A percentile compares a stretch with the other conserved stretches of the same genome.
phyloP scores from a whole-genome alignment of 1,139 yeast genomes.

The Kodamaea suecica region DNA sequence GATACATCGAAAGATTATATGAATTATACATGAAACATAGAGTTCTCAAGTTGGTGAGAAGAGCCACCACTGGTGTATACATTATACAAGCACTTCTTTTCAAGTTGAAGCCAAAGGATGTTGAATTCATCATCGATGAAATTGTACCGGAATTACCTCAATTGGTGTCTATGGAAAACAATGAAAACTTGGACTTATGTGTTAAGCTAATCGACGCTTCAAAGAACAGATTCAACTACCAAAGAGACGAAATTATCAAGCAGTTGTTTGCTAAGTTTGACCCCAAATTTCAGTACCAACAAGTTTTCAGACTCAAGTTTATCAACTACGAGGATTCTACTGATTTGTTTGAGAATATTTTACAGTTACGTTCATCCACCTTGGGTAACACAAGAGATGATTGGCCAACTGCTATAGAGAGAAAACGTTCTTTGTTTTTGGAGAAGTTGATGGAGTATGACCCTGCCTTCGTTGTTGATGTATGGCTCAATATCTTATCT shows the following conservation, averaged over 20 bases:
- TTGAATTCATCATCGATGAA: slow-evolving; percentile 62
- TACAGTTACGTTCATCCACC: slow-evolving; percentile 65
- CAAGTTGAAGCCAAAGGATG: slow-evolving; percentile 58
- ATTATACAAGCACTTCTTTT: slow-evolving; percentile 70
- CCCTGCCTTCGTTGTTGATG: slow-evolving; percentile 51
- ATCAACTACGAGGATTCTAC: slow-evolving; percentile 35
- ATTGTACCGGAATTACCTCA: slow-evolving; percentile 65
- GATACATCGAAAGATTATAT: slow-evolving; percentile 69
- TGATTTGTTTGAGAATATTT: slow-evolving; percentile 59
- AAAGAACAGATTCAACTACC: slow-evolving; percentile 53
- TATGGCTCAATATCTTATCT: slow-evolving; percentile 59
- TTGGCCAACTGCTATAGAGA: slow-evolving; percentile 90
- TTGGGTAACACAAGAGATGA: slow-evolving; percentile 79
- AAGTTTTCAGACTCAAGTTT: slow-evolving; percentile 26
- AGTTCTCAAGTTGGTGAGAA: slow-evolving; percentile 64
- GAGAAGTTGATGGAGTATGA: slow-evolving; percentile 72
- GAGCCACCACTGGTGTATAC: slow-evolving; percentile 80
- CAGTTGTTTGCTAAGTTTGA: slow-evolving; percentile 61
- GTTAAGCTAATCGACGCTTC: slow-evolving; percentile 69
- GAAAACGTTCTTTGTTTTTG: slow-evolving; percentile 72
- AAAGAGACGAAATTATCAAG: slow-evolving; percentile 60
- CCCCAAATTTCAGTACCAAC: slow-evolving; percentile 39
- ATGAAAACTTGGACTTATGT: slow-evolving; percentile 68
- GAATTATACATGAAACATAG: slow-evolving; percentile 70
- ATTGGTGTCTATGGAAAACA: slow-evolving; percentile 49